Conservation (phyloP, 805 yeast species). For the Yarrowia porcina region DNA sequence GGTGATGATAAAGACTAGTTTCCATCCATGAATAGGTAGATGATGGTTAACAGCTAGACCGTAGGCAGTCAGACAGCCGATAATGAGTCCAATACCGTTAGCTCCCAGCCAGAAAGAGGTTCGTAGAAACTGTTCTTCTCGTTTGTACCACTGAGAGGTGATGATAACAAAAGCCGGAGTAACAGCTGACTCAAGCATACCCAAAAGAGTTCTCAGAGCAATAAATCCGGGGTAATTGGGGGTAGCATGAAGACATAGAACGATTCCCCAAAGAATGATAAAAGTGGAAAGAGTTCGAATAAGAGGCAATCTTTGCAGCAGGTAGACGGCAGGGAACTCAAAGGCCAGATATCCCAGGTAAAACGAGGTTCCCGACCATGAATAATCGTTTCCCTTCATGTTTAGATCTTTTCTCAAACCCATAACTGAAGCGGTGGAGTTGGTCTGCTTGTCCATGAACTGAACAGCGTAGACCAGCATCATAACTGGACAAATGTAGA, state of each 20-base stretch:
- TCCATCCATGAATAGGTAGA: neutral
- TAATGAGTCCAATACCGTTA: neutral
- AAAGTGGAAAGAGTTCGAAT: neutral
- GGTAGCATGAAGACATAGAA: conserved; percentile 1
- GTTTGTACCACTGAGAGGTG: conserved; percentile 4
- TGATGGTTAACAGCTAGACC: neutral
- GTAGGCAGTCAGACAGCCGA: neutral
- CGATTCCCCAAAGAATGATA: conserved; percentile 1
- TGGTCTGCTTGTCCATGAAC: conserved; percentile 13
- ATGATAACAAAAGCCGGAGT: neutral
- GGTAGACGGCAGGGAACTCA: neutral
- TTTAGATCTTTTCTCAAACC: neutral
- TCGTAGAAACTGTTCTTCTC: conserved; percentile 7
- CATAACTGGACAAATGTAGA: neutral
- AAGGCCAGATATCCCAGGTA: neutral
- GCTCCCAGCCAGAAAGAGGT: conserved; percentile 2
- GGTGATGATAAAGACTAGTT: conserved; percentile 5
- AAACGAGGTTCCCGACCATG: neutral
- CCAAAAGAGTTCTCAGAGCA: neutral
- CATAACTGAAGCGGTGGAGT: neutral
- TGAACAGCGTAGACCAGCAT: conserved; percentile 1
- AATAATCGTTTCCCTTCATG: conserved; percentile 1
- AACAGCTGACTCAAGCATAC: neutral
- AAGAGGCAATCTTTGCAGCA: neutral
- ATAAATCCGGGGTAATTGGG: conserved; percentile 3